Percentiles rank a stretch among this genome's conserved stretches.
Evolutionary conservation across 495 filamentous ascomycete genomes (phyloP).

Genomic region (Cercophora scortea): DNA sequence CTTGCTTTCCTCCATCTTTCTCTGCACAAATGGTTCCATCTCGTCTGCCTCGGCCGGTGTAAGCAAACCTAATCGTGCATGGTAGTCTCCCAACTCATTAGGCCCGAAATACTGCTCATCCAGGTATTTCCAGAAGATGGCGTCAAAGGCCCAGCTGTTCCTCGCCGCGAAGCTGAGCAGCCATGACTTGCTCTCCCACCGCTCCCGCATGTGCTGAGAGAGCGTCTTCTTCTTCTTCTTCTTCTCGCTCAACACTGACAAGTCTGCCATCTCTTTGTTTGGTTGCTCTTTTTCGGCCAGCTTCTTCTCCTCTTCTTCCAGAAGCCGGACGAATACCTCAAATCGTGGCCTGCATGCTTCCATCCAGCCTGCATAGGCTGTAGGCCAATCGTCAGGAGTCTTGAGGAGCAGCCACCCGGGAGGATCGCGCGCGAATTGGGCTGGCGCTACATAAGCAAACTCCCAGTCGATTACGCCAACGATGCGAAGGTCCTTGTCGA

Average conservation of each 20-base stretch:
- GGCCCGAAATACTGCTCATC: slow-evolving; percentile 17
- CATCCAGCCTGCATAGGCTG: slow-evolving; percentile 19
- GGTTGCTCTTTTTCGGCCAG: no score
- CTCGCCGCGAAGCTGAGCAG: slow-evolving; percentile 23
- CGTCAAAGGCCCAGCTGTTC: slow-evolving; percentile 26
- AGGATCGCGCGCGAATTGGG: slow-evolving; percentile 24
- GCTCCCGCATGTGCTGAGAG: slow-evolving; percentile 13
- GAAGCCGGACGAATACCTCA: slow-evolving; percentile 4
- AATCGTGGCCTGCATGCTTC: slow-evolving; percentile 15
- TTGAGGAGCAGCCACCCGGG: slow-evolving; percentile 34
- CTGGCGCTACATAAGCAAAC: slow-evolving; percentile 28
- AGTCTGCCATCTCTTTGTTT: no score
- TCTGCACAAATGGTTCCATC: slow-evolving; percentile 1
- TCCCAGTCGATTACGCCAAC: slow-evolving; percentile 24
- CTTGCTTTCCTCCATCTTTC: background rate
- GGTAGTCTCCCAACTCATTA: background rate
- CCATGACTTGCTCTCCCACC: slow-evolving; percentile 22
- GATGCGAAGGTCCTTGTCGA: slow-evolving; percentile 6
- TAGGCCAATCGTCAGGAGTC: slow-evolving; percentile 21
- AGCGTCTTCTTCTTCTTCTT: background rate
- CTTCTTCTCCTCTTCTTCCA: background rate
- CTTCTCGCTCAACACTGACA: slow-evolving; percentile 9
- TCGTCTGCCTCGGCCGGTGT: background rate
- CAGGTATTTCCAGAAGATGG: slow-evolving; percentile 17
- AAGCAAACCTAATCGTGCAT: background rate